Conservation (phyloP, 345 rosid species). For the Eucalyptus erythrocorys region DNA sequence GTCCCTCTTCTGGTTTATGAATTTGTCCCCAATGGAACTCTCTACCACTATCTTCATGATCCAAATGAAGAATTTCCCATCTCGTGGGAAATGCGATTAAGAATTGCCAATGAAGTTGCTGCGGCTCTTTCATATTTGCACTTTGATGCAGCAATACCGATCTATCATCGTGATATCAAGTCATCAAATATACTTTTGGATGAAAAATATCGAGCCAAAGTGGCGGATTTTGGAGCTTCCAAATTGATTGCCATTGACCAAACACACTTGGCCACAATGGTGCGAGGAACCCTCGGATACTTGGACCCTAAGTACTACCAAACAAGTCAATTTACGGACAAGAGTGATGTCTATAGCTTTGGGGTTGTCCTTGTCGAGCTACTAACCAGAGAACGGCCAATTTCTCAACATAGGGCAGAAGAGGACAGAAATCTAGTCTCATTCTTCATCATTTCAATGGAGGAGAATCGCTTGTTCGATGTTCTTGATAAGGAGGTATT, state of each 20-base stretch:
- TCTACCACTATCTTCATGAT: background rate
- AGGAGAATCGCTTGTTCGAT: background rate
- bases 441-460: background rate
- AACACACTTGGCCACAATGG: background rate
- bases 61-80: background rate
- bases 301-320: background rate
- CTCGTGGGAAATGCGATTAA: background rate
- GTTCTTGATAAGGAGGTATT: no score
- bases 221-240: background rate
- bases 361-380: background rate
- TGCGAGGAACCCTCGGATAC: background rate
- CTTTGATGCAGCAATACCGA: accelerated
- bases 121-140: background rate
- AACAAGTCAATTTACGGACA: background rate
- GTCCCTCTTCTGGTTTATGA: background rate
- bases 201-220: background rate
- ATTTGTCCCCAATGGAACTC: background rate
- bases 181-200: background rate
- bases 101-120: background rate
- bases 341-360: background rate
- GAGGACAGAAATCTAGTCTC: no score
- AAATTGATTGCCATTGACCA: background rate
- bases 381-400: background rate
- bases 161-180: background rate
- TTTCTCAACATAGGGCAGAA: no score